Conservation (phyloP, 2,329 filamentous ascomycete genomes). For the Camillea tinctor region DNA sequence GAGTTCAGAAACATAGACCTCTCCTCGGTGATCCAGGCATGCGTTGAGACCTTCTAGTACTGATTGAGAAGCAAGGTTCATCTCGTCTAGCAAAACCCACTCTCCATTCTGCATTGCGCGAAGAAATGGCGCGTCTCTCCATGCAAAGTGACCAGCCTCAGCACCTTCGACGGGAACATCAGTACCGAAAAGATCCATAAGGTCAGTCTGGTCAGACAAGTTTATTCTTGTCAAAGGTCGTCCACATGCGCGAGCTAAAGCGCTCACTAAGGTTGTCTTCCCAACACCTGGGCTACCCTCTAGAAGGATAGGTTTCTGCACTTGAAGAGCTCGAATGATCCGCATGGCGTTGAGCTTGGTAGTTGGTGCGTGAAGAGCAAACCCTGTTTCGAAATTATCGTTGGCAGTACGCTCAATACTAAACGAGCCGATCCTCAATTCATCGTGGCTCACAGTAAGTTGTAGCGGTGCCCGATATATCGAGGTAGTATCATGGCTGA, state of each 20-base stretch:
- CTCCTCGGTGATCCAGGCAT: slow-evolving; percentile 92
- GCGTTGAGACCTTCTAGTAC: slow-evolving; percentile 95
- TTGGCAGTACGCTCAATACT: slow-evolving; percentile 54
- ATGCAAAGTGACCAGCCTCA: slow-evolving; percentile 85
- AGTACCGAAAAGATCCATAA: slow-evolving; percentile 96
- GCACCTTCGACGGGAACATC: slow-evolving; percentile 95
- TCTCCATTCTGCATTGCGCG: slow-evolving; percentile 95
- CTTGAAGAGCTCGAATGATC: slow-evolving; percentile 82
- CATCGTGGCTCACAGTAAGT: slow-evolving; percentile 52
- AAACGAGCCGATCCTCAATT: slow-evolving; percentile 73
- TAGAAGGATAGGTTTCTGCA: slow-evolving; percentile 86
- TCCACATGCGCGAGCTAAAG: slow-evolving; percentile 76
- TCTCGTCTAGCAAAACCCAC: slow-evolving; percentile 96
- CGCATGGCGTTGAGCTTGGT: slow-evolving; percentile 88
- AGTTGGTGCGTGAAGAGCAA: slow-evolving; percentile 85
- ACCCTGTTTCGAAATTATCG: slow-evolving; percentile 55
- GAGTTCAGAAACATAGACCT: slow-evolving; percentile 92
- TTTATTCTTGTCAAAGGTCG: slow-evolving; percentile 90
- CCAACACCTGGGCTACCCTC: slow-evolving; percentile 98
- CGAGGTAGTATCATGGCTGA: slow-evolving; percentile 58
- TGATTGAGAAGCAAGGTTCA: slow-evolving; percentile 97
- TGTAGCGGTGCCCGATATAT: slow-evolving; percentile 65
- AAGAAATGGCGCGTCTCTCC: slow-evolving; percentile 93
- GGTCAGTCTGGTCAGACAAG: slow-evolving; percentile 93
- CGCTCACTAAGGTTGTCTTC: slow-evolving; percentile 90